A percentile compares a stretch with the other conserved stretches of the same genome.
Evolutionary conservation across 1,284 basidiomycete species (phyloP).

Genomic region (Fomitopsis schrenkii): DNA sequence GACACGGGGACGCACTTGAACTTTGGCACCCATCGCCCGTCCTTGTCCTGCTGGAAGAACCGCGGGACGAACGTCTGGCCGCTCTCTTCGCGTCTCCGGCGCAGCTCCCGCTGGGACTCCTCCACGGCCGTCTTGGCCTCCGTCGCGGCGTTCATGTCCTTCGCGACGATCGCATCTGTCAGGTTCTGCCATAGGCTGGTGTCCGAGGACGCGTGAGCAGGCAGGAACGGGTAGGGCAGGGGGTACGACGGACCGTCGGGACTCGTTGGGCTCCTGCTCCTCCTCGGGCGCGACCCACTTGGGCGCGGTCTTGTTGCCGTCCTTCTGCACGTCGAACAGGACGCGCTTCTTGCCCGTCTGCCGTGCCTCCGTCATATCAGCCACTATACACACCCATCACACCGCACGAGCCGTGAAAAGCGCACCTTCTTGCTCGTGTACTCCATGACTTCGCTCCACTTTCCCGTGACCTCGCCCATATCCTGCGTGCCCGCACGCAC

Average conservation of each 20-base stretch:
- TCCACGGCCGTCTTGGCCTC: constrained; percentile 89
- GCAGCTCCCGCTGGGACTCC: constrained; percentile 85
- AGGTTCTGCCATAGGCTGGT: constrained; percentile 79
- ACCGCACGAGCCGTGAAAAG: not conserved
- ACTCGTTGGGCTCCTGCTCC: constrained; percentile 91
- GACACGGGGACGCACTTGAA: constrained; percentile 47
- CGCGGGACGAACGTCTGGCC: constrained; percentile 65
- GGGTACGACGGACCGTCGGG: constrained; percentile 55
- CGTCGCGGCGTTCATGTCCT: constrained; percentile 94
- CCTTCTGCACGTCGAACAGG: constrained; percentile 81
- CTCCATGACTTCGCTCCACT: constrained; percentile 93
- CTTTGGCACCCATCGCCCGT: constrained; percentile 80
- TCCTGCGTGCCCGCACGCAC: constrained; percentile 68
- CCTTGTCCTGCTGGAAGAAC: constrained; percentile 74
- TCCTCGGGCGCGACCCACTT: constrained; percentile 84
- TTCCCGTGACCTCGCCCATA: constrained; percentile 84
- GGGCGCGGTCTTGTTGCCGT: constrained; percentile 69
- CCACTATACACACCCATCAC: not conserved
- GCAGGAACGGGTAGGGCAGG: not conserved
- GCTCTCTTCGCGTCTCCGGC: constrained; percentile 74
- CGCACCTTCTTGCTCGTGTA: constrained; percentile 69
- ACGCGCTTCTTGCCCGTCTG: constrained; percentile 69
- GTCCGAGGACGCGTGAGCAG: not conserved
- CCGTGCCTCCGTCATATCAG: not conserved
- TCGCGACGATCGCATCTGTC: constrained; percentile 82